Conservation (phyloP, 495 filamentous ascomycete species). For the Penicillium ochrochloron region DNA sequence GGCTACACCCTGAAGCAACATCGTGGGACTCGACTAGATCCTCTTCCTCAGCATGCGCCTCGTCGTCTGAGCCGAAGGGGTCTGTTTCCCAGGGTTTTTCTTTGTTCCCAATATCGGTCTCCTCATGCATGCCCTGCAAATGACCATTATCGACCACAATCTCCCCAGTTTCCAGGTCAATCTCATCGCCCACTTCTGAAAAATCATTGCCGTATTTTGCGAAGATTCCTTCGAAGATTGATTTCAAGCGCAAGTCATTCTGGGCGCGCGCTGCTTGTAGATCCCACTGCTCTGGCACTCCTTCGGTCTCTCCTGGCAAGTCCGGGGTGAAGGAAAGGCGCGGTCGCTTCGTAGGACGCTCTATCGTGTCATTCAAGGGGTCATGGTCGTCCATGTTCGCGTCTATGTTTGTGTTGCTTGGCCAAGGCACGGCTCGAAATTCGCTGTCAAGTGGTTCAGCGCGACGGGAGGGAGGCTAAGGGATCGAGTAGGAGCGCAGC, state of each 20-base stretch:
- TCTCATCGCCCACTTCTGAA: constrained; percentile 77
- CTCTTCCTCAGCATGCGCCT: constrained; percentile 4
- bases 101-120: constrained; percentile 50
- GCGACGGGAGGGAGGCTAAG: constrained; percentile 1
- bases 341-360: constrained; percentile 61
- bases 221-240: constrained; percentile 83
- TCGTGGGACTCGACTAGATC: constrained; percentile 3
- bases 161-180: constrained; percentile 75
- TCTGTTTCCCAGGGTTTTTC: constrained; percentile 25
- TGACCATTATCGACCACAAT: constrained; percentile 91
- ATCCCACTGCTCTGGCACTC: constrained; percentile 41
- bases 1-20: not conserved
- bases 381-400: constrained; percentile 10
- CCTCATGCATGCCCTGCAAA: constrained; percentile 59
- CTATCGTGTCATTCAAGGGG: constrained; percentile 45
- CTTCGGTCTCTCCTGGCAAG: constrained; percentile 50
- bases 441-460: not conserved
- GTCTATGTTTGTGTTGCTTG: constrained; percentile 2
- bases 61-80: constrained; percentile 14
- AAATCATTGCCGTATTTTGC: constrained; percentile 86
- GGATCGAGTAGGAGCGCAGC: not conserved
- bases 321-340: constrained; percentile 49
- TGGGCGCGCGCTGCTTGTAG: constrained; percentile 61
- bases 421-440: constrained; percentile 1
- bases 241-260: constrained; percentile 72